Conservation (phyloP, 2,329 filamentous ascomycete species). For the Aspergillus sp. region DNA sequence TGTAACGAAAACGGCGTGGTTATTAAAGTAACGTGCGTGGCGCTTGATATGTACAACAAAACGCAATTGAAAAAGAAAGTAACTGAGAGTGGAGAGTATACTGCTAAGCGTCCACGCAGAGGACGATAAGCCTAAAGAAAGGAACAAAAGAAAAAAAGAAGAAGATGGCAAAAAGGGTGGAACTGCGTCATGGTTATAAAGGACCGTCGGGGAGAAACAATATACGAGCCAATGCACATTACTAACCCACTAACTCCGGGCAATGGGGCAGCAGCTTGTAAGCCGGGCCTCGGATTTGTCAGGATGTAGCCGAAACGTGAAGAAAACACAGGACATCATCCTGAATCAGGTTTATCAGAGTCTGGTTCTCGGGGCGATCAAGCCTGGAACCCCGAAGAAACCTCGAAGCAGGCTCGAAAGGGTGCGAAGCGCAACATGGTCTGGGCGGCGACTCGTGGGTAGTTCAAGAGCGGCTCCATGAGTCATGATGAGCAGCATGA, state of each 20-base stretch:
- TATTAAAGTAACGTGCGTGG: constrained; percentile 5
- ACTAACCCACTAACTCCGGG: constrained; percentile 3
- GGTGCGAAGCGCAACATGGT: not conserved
- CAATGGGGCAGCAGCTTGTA: not conserved
- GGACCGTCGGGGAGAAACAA: not conserved
- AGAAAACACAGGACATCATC: not conserved
- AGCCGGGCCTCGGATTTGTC: constrained; percentile 2
- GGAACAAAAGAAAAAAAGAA: not conserved
- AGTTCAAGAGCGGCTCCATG: too few relatives aligned
- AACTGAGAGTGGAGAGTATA: constrained; percentile 3
- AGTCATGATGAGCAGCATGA: too few relatives aligned
- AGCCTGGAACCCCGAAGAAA: not conserved
- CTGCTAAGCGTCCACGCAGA: not conserved
- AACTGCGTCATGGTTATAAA: constrained; percentile 4
- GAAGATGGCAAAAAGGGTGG: not conserved
- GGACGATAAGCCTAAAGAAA: constrained; percentile 3
- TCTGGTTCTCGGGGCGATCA: not conserved
- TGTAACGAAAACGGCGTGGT: not conserved
- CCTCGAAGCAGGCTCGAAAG: not conserved
- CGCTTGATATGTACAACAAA: constrained; percentile 6
- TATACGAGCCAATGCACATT: not conserved
- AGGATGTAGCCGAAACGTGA: constrained; percentile 2
- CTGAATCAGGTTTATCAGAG: not conserved
- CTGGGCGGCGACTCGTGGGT: too few relatives aligned
- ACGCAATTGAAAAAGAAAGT: not conserved